Evolutionary conservation across 192 early-diverging fungal species (phyloP), one percentile per base, ranked within the genome.

Genomic region (Entomortierella beljakovae): DNA sequence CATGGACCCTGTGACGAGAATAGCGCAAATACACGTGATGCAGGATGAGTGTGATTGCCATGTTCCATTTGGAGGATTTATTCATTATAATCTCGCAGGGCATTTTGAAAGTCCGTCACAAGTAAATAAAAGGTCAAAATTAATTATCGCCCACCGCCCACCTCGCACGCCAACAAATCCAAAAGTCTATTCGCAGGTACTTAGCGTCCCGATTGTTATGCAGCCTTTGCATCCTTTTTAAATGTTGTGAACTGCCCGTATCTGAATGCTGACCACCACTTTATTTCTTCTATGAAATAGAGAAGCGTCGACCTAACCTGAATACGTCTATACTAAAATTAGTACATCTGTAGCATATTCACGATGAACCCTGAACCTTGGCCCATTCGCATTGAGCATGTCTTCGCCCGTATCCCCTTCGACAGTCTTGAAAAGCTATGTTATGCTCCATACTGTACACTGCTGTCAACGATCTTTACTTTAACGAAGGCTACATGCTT

Each of bases 371-470:
- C 49, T 25, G 49, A 50, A 50, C 49, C 49, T 50, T 50, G 49
- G 49, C 16, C 49, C 5, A 18, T 25, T n/a, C 49, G 49, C 49
- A 5, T 50, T 25, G 49, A 10, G 23, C 49, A 25, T 25, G 23
- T 50, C 49, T 50, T 50, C 49, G 5, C 49, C 53, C 53, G 6
- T 28, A 55, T 55, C 29, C 29, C 53, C 25, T 26, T 18, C 25
- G 29, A 31, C 25, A 18, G 53, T 55, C 26, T 9, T 55, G 53
- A 55, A 31, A 55, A 31, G 53, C 53, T 55, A 55, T 55, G 29
- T 23, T 31, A 55, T 55, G 20, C 53, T 55, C 29, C 53, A 55
- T 55, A 55, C 53, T 55, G 29, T 31, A 7, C 53, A 28, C 53
- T 28, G 18, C 53, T 55, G 26, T 23, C 53, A 18, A 5, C 29